Evolutionary conservation across 2,329 filamentous ascomycete genomes (phyloP), one percentile per base, ranked within the genome.

Genomic region (Alternaria arborescens): DNA sequence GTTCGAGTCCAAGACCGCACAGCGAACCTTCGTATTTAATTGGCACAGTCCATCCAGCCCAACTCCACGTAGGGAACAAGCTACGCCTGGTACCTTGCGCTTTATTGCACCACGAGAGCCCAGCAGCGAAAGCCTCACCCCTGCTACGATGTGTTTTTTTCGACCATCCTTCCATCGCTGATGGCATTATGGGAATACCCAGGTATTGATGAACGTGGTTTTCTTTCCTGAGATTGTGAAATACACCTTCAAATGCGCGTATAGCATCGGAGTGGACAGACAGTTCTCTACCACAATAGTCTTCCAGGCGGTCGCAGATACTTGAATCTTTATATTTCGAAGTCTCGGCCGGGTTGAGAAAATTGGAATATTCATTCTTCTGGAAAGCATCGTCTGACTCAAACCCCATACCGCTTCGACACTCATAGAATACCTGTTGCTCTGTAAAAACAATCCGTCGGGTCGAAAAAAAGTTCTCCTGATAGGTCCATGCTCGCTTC

Each of bases 11-110:
- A 11, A 12, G 2, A 8, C 3, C 32, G 11, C 12, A 14, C 11
- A 14, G 11, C 2, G 2, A 5, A 34, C 10, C 1, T 34, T 4
- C 1, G 11, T 14, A 16, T 5, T 8, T 1, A 0, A 34, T 34
- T 34, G 32, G 4, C 4, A 5, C 14, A 16, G 32, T 34, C 32
- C 32, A 36, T 16, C 32, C 32, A 36, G 32, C 32, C 32, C 32
- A 36, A 16, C 32, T 36, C 32, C 32, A 36, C 12, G 32, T 36
- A 16, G 32, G 32, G 5, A 36, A 36, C 12, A 36, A 0, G 11
- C 11, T 14, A 6, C 32, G 14, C 5, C 32, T 36, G 12, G 32
- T 16, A 6, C 11, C 32, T 5, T 4, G 32, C 3, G 14, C 32
- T 14, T 2, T 16, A 16, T 16, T 36, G 5, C 2, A 36, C 32